Base-by-base conservation (phyloP, 2,329 filamentous ascomycete genomes). In the Fusarium globosum region DNA sequence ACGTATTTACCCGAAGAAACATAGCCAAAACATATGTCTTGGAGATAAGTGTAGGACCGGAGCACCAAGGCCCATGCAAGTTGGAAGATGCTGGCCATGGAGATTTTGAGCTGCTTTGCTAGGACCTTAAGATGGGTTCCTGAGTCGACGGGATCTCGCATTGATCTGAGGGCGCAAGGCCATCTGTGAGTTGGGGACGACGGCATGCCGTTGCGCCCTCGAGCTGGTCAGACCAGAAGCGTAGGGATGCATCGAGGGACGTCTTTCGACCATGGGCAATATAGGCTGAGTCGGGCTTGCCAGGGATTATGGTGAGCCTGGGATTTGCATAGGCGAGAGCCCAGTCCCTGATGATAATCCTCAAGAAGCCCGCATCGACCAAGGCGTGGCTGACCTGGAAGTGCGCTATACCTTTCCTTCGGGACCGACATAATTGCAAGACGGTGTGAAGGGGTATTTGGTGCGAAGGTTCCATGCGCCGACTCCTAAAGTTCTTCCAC, bases 21-120 rank as follows among this genome's bases (percentile, higher is more conserved):
- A 11, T 52, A 51, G 35, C 66, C 66, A 57, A 69, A 69, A 20
- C 56, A 65, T 4, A 60, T 30, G 18, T 61, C 56, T 5, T 66
- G 36, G 35, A 59, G 48, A 14, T 57, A 41, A 16, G 66, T 69
- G 56, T 66, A 66, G 18, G 61, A 51, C 21, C 57, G 49, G 18
- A 69, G 61, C 20, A 69, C 61, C 43, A 61, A 5, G 7, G 66
- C 66, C 66, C 66, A 69, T n/a, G 66, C 62, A 28, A 61, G 46
- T 20, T 68, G 65, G 41, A 68, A 59, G 60, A 68, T 58, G n/a
- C 30, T 64, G 14, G 65, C n/a, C 35, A 55, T 35, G 7, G 65
- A 59, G 21, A 64, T 23, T 23, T 64, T 64, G 26, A 58, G 45
- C 41, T 35, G 39, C 53, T 57, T 57, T 4, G 53, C 53, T 26